Percentiles rank a stretch among this genome's conserved stretches.
Conservation (phyloP, 2,329 filamentous ascomycete genomes). For the Scedosporium apiospermum region DNA sequence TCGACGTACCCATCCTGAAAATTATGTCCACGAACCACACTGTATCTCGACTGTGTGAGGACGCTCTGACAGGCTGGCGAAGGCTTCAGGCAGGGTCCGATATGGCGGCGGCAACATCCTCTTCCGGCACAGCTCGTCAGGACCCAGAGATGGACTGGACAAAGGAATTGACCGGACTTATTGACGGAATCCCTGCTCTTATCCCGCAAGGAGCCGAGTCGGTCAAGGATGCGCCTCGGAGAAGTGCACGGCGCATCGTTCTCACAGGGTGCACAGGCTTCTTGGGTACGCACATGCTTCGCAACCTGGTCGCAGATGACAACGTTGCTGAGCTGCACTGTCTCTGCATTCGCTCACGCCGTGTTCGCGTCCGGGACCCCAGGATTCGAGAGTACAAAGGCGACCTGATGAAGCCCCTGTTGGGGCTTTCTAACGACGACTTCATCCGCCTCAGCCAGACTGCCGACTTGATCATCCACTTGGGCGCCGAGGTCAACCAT, state of each 20-base stretch:
- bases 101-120: no score
- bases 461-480: constrained; percentile 39
- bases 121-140: no score
- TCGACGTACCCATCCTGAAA: constrained; percentile 35
- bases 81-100: no score
- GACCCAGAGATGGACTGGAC: no score
- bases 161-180: no score
- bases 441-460: constrained; percentile 4
- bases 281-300: constrained; percentile 26
- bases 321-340: constrained; percentile 29
- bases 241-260: constrained; percentile 14
- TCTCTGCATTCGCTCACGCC: constrained; percentile 24
- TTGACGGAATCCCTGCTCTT: no score
- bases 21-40: constrained; percentile 7
- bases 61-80: no score
- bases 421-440: constrained; percentile 13
- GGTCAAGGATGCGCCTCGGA: constrained; percentile 3
- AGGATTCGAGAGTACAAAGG: constrained; percentile 13
- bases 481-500: constrained; percentile 29
- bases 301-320: constrained; percentile 19
- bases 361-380: background rate
- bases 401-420: constrained; percentile 17
- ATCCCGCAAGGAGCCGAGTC: no score
- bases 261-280: constrained; percentile 31
- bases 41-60: no score